Evolutionary conservation across 2,329 filamentous ascomycete genomes (phyloP).

Genomic region (Daldinia sp.): DNA sequence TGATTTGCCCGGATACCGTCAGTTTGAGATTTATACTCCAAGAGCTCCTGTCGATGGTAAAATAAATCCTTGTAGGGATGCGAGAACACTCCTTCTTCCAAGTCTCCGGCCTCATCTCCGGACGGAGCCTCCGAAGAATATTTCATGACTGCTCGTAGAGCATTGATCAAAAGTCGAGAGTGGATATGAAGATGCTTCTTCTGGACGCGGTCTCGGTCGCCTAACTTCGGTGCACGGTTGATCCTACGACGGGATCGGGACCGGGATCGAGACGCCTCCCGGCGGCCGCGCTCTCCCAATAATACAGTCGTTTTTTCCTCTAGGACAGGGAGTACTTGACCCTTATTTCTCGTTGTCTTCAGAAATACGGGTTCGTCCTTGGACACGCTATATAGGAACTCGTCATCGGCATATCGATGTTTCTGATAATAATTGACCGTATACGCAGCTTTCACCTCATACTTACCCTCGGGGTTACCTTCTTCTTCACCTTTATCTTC

Average conservation of each 20-base stretch:
- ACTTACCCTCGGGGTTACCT: background rate
- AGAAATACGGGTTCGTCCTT: conserved; percentile 18
- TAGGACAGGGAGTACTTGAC: conserved; percentile 9
- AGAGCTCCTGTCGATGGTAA: conserved; percentile 23
- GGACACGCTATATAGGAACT: conserved; percentile 7
- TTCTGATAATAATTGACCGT: conserved; percentile 4
- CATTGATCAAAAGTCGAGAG: conserved; percentile 26
- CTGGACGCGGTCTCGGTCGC: conserved; percentile 6
- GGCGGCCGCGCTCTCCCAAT: background rate
- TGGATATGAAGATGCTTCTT: conserved; percentile 22
- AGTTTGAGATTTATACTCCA: conserved; percentile 16
- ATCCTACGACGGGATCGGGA: background rate
- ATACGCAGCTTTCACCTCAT: conserved; percentile 6
- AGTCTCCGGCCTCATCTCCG: conserved; percentile 3
- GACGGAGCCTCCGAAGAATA: conserved; percentile 20
- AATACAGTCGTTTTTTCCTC: conserved; percentile 21
- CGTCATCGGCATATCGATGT: background rate
- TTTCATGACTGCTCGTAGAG: conserved; percentile 19
- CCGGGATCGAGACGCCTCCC: background rate
- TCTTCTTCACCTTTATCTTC: background rate
- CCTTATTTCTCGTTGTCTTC: background rate
- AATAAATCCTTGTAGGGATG: conserved; percentile 29
- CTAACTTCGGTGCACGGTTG: background rate
- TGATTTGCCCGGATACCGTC: conserved; percentile 20
- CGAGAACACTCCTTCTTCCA: conserved; percentile 8